phyloP scores from a whole-genome alignment of 768 basidiomycete genomes.

The Termitomyces sp. region DNA sequence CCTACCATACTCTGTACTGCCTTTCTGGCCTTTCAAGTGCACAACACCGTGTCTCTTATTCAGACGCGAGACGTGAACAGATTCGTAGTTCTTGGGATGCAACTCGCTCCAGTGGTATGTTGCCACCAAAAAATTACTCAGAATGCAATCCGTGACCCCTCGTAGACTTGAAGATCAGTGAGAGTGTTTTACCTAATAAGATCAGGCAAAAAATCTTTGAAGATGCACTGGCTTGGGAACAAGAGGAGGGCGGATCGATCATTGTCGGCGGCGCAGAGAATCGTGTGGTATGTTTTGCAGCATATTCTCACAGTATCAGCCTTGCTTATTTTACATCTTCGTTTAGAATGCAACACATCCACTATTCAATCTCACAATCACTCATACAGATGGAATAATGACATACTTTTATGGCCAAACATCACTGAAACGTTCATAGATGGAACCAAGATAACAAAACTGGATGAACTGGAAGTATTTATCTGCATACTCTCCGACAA shows the following conservation, averaged over 20 bases:
- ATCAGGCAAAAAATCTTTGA: conserved; percentile 37
- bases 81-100: conserved; percentile 33
- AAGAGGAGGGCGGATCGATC: conserved; percentile 53
- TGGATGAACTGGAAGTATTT: background rate
- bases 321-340: background rate
- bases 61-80: conserved; percentile 26
- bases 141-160: conserved; percentile 10
- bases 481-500: background rate
- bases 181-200: conserved; percentile 13
- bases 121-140: background rate
- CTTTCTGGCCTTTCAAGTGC: conserved; percentile 85
- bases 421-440: conserved; percentile 27
- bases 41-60: conserved; percentile 69
- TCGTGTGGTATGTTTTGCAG: conserved; percentile 44
- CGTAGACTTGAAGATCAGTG: conserved; percentile 29
- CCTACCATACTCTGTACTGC: conserved; percentile 94
- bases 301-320: background rate
- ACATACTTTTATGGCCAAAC: conserved; percentile 66
- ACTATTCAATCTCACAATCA: conserved; percentile 67
- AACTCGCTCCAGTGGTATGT: background rate
- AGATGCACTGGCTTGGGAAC: conserved; percentile 56
- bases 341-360: conserved; percentile 78
- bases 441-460: background rate
- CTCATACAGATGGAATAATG: conserved; percentile 64
- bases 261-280: conserved; percentile 59